A percentile compares a stretch with the other conserved stretches of the same genome.
Conservation (phyloP, 371 early-diverging fungal genomes). For the Syncephalastrum monosporum region DNA sequence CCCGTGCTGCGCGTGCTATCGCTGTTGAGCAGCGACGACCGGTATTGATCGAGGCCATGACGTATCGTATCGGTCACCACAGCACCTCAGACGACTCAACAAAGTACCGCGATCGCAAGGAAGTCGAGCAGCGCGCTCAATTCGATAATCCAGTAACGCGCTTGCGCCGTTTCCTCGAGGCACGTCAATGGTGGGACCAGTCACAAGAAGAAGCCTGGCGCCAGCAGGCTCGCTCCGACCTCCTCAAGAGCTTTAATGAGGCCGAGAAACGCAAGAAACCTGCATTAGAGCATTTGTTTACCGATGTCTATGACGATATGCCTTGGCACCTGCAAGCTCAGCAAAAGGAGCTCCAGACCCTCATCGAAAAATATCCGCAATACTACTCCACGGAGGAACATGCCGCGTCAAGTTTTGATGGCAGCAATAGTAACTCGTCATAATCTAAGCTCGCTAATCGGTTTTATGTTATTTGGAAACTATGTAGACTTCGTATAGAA, state of each 20-base stretch:
- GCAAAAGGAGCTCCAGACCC: slow-evolving; percentile 69
- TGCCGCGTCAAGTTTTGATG: slow-evolving; percentile 6
- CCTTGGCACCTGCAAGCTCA: slow-evolving; percentile 78
- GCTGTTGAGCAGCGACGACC: slow-evolving; percentile 83
- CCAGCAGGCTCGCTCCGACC: slow-evolving; percentile 58
- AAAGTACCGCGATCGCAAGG: slow-evolving; percentile 80
- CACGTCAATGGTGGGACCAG: slow-evolving; percentile 82
- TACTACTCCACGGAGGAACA: slow-evolving; percentile 71
- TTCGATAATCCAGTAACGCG: slow-evolving; percentile 89
- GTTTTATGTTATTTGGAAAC: too few species aligned
- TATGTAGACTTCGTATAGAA: neutral
- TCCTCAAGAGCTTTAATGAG: slow-evolving; percentile 75
- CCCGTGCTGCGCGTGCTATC: slow-evolving; percentile 79
- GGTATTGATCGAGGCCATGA: slow-evolving; percentile 95
- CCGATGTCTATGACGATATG: slow-evolving; percentile 91
- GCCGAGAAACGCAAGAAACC: slow-evolving; percentile 94
- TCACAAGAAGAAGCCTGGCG: slow-evolving; percentile 71
- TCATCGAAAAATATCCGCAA: slow-evolving; percentile 87
- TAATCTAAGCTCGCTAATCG: too few species aligned
- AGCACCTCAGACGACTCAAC: slow-evolving; percentile 97
- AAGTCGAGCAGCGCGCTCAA: slow-evolving; percentile 81
- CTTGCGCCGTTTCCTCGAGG: slow-evolving; percentile 87
- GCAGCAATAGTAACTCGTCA: neutral
- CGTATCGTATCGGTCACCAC: slow-evolving; percentile 97
- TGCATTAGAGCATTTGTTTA: slow-evolving; percentile 77